A percentile compares a stretch with the other conserved stretches of the same genome.
Conservation (phyloP, 2,329 filamentous ascomycete genomes). For the Gaeumannomyces sp. region DNA sequence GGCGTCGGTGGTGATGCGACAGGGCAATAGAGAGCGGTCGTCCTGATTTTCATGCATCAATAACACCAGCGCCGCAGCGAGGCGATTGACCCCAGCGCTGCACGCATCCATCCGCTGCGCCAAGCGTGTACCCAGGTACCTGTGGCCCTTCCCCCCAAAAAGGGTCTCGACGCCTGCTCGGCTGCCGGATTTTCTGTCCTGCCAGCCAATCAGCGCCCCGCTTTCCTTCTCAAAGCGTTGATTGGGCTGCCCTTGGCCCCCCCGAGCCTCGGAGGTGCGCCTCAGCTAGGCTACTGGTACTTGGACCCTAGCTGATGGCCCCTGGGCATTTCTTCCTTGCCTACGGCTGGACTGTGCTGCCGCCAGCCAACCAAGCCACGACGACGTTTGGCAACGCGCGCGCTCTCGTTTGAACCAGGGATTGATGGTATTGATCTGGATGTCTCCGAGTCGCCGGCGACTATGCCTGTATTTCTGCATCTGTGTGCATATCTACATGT, state of each 20-base stretch:
- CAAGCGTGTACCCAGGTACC: slow-evolving; percentile 10
- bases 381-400: no score
- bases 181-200: slow-evolving; percentile 15
- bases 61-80: slow-evolving; percentile 20
- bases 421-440: no score
- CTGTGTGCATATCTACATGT: no score
- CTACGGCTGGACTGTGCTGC: no score
- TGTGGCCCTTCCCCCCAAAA: neutral
- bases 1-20: neutral
- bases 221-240: slow-evolving; percentile 8
- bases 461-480: no score
- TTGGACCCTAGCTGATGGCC: no score
- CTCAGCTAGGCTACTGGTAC: no score
- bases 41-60: slow-evolving; percentile 17
- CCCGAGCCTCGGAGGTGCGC: no score
- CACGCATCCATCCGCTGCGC: slow-evolving; percentile 1
- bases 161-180: slow-evolving; percentile 8
- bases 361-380: no score
- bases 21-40: slow-evolving; percentile 3
- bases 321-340: neutral
- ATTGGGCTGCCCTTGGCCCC: neutral
- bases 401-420: no score
- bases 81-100: slow-evolving; percentile 11
- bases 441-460: no score
- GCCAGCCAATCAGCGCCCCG: slow-evolving; percentile 16